Percentiles rank a stretch among this genome's conserved stretches.
phyloP scores from a whole-genome alignment of 805 yeast species.

The Candida alai region DNA sequence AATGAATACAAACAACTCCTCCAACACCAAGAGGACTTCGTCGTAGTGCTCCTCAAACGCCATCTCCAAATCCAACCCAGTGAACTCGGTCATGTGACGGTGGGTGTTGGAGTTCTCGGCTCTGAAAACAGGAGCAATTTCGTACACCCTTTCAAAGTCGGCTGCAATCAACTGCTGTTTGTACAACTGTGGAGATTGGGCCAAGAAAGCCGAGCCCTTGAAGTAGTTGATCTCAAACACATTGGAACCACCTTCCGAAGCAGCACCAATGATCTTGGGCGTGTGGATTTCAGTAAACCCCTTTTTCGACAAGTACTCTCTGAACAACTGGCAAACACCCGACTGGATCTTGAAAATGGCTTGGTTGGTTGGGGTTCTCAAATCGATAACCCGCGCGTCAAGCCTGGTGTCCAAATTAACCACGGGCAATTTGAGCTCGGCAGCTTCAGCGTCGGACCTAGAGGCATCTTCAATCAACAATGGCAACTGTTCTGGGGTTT shows the following conservation, averaged over 20 bases:
- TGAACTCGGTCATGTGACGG: constrained; percentile 98
- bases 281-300: constrained; percentile 91
- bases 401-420: constrained; percentile 95
- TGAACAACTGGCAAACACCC: constrained; percentile 83
- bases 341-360: constrained; percentile 93
- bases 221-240: constrained; percentile 93
- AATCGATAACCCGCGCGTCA: constrained; percentile 91
- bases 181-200: constrained; percentile 97
- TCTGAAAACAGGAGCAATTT: constrained; percentile 96
- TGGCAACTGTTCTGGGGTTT: constrained; percentile 90
- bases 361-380: constrained; percentile 96
- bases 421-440: constrained; percentile 84
- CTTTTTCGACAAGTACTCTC: constrained; percentile 70
- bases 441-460: constrained; percentile 92
- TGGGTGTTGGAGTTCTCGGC: constrained; percentile 99
- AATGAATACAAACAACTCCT: constrained; percentile 80
- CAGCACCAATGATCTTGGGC: constrained; percentile 91
- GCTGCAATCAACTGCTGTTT: constrained; percentile 98
- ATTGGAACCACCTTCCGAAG: constrained; percentile 97
- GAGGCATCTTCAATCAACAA: constrained; percentile 94
- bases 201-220: constrained; percentile 88
- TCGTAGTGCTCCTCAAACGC: constrained; percentile 97
- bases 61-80: constrained; percentile 97
- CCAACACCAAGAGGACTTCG: constrained; percentile 65
- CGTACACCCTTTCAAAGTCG: constrained; percentile 94